Conservation (phyloP, 2,329 filamentous ascomycete genomes). For the Arthrobotrys entomopaga region DNA sequence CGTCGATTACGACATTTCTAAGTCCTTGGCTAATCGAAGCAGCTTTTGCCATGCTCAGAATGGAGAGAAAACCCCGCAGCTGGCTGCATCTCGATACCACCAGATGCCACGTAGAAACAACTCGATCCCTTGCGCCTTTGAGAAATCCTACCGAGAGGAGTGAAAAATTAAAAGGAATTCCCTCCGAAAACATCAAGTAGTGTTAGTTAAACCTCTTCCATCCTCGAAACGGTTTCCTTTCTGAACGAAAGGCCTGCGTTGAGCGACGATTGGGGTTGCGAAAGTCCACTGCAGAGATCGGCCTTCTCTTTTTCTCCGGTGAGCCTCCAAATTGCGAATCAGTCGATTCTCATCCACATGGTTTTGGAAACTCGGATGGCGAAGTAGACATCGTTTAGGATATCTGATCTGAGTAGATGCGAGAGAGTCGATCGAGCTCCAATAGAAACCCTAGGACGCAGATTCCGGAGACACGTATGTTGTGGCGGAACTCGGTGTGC, state of each 20-base stretch:
- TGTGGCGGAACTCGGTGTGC: conserved; percentile 23
- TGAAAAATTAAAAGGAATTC: background rate
- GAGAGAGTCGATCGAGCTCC: background rate
- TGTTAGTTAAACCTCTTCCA: background rate
- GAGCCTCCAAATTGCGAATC: conserved; percentile 20
- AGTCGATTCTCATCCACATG: conserved; percentile 1
- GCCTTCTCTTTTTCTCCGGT: conserved; percentile 1
- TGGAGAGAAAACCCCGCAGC: conserved; percentile 36
- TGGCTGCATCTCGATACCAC: conserved; percentile 14
- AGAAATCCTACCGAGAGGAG: conserved; percentile 1
- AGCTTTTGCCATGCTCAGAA: background rate
- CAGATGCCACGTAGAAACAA: conserved; percentile 37
- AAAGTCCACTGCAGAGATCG: conserved; percentile 36
- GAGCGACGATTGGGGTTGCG: conserved; percentile 38
- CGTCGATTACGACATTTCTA: conserved; percentile 14
- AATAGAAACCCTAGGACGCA: conserved; percentile 1
- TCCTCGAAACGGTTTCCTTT: background rate
- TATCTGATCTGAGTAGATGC: background rate
- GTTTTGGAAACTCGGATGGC: background rate
- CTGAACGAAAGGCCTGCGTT: conserved; percentile 16
- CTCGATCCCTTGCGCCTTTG: conserved; percentile 3
- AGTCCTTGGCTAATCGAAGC: conserved; percentile 8
- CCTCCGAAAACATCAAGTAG: background rate
- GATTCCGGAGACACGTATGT: conserved; percentile 33
- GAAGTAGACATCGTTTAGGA: conserved; percentile 7